These are phyloP conservation scores for Rhodotorula sp. DNA, from an alignment of 1,284 basidiomycete species.

Conservation along the genomic window DNA sequence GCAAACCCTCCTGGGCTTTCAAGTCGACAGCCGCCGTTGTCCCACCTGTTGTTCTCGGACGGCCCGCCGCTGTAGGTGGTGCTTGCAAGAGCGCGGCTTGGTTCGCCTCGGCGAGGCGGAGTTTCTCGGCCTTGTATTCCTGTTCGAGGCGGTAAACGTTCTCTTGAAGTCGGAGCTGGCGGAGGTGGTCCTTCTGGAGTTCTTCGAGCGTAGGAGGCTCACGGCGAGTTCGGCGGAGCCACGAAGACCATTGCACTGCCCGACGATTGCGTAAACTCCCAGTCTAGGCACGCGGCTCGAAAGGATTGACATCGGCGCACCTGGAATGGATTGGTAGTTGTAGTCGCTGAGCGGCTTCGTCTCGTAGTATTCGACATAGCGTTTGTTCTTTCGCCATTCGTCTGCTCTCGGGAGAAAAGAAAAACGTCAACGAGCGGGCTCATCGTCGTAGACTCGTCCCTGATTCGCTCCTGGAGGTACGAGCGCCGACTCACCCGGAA, in stretches of 20 bases:
- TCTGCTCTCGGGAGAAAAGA: neutral
- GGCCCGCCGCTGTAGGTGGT: neutral
- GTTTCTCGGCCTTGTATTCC: slow-evolving; percentile 30
- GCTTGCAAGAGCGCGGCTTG: neutral
- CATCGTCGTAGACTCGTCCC: too few species aligned
- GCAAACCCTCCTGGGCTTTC: slow-evolving; percentile 6
- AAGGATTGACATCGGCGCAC: neutral
- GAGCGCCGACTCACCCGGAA: neutral
- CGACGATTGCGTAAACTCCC: neutral
- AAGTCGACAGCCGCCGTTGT: neutral
- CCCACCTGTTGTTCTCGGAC: neutral
- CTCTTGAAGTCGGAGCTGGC: slow-evolving; percentile 17
- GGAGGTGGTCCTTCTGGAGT: slow-evolving; percentile 16
- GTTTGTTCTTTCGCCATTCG: slow-evolving; percentile 36
- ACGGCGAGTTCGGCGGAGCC: slow-evolving; percentile 31
- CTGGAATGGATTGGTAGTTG: slow-evolving; percentile 17
- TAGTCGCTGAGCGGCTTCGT: slow-evolving; percentile 29
- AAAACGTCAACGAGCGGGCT: neutral
- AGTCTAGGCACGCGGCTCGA: neutral
- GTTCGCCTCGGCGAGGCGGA: slow-evolving; percentile 2
- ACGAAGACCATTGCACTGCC: slow-evolving; percentile 35
- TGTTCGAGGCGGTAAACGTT: slow-evolving; percentile 27
- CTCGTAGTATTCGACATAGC: slow-evolving; percentile 33
- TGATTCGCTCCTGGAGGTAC: neutral
- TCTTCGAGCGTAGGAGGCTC: slow-evolving; percentile 27